phyloP scores from a whole-genome alignment of 75 land plant species.

The Pseudotsuga menziesii region DNA sequence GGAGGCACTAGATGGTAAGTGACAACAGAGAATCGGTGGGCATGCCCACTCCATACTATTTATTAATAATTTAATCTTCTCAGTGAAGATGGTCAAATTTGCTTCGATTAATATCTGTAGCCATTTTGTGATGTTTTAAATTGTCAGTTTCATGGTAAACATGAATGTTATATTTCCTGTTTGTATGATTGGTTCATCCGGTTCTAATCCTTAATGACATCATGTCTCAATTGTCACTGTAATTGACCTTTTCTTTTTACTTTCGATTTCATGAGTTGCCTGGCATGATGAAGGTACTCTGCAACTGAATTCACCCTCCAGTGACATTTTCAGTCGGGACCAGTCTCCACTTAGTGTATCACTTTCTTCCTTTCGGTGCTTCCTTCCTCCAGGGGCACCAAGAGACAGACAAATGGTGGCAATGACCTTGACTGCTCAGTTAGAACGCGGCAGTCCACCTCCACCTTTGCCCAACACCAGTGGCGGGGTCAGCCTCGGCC shows the following conservation, averaged over 20 bases:
- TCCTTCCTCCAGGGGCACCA: no score
- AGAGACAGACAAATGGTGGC: no score
- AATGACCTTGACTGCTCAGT: no score
- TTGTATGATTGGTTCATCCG: not conserved
- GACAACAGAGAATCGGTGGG: not conserved
- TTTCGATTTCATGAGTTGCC: no score
- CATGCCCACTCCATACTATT: not conserved
- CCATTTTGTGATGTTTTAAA: not conserved
- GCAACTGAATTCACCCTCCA: no score
- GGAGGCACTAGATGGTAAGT: slow-evolving; percentile 80
- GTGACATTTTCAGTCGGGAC: no score
- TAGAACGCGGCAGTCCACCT: no score
- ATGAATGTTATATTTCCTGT: not conserved
- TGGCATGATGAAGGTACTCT: no score
- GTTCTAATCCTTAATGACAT: not conserved
- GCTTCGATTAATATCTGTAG: not conserved
- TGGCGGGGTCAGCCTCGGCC: no score
- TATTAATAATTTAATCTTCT: not conserved
- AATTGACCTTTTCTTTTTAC: not conserved
- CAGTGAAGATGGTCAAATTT: not conserved
- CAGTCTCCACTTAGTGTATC: no score
- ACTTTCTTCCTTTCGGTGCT: no score
- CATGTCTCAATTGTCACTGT: not conserved
- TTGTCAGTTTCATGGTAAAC: not conserved
- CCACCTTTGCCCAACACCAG: no score